Base-by-base conservation (phyloP, 768 basidiomycete species). In the Cystofilobasidium bisporidii region DNA sequence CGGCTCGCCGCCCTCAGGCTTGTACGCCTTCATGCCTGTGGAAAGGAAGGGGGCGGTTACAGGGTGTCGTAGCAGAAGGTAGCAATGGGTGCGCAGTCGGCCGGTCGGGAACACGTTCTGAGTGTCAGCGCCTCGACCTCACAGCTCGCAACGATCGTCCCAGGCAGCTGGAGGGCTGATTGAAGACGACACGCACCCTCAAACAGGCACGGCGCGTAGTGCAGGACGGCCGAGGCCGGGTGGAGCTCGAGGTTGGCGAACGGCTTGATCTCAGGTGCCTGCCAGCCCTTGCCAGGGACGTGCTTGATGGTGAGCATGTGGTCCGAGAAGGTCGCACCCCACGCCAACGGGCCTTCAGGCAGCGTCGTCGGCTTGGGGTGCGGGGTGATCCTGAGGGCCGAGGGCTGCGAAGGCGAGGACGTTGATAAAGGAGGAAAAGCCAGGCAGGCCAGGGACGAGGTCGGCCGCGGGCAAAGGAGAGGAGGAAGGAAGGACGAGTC, bases 261-360 rank as follows among this genome's bases (percentile, higher is more conserved):
- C 65, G 91, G 91, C 72, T 82, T 81, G 70, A 97, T 94, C 73
- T 84, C 80, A 1, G 92, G 92, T 1, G 81, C 76, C 26, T 84
- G 86, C 92, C 93, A 97, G n/a, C 93, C 93, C 45, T 81, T 80
- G 24, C 79, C 74, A 3, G 81, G 79, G 65, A 82, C 79, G 90
- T 91, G 94, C 30, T 76, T 85, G 79, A 78, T 83, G 53, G 81
- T 85, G 45, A 92, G 77, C 90, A 92, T 92, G 75, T 92, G 89
- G 77, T 92, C 87, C 56, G 87, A 87, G 73, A 94, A 93, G 32
- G 85, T 87, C 74, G 84, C 85, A 0, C 93, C 93, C 73, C 93
- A 97, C 12, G 86, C 80, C 63, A 94, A 82, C 26, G 53, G 69
- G 30, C 69, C 56, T 9, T 69, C 69, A 0, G 69, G 65, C 26